A percentile compares a stretch with the other conserved stretches of the same genome.
These are phyloP conservation scores for Fusarium albidum DNA, from an alignment of 2,329 filamentous ascomycete species.

Conservation along the genomic window DNA sequence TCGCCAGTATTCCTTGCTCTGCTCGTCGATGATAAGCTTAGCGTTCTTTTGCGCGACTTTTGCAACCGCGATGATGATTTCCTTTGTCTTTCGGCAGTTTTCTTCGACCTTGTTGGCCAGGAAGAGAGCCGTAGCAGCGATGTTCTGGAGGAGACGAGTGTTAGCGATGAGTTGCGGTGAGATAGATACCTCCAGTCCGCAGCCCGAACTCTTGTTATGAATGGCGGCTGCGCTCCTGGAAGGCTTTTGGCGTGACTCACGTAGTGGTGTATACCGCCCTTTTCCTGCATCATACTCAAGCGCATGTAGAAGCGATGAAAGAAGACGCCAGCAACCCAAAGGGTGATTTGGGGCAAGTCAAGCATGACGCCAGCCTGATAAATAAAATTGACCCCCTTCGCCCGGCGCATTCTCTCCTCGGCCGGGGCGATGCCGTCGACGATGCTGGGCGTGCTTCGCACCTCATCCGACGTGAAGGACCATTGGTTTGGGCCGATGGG, in stretches of 20 bases:
- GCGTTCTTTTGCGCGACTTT: slow-evolving; percentile 95
- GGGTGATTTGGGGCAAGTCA: slow-evolving; percentile 88
- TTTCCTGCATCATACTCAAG: slow-evolving; percentile 78
- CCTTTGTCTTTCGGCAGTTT: slow-evolving; percentile 94
- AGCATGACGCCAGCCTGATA: slow-evolving; percentile 92
- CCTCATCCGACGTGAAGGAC: slow-evolving; percentile 87
- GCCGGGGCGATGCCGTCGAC: slow-evolving; percentile 79
- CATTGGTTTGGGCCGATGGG: slow-evolving; percentile 70
- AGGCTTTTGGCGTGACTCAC: slow-evolving; percentile 58
- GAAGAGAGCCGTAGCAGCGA: slow-evolving; percentile 90
- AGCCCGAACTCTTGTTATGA: background rate
- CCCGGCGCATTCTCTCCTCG: slow-evolving; percentile 81
- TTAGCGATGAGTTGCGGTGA: slow-evolving; percentile 21
- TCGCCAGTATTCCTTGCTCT: slow-evolving; percentile 97
- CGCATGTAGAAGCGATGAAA: slow-evolving; percentile 98
- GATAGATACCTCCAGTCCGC: background rate
- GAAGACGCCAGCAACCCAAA: slow-evolving; percentile 92
- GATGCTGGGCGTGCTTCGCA: slow-evolving; percentile 83
- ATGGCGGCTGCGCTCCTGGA: background rate
- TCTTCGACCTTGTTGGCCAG: slow-evolving; percentile 98
- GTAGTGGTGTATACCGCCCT: slow-evolving; percentile 86
- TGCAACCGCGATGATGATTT: slow-evolving; percentile 91
- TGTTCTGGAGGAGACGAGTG: slow-evolving; percentile 60
- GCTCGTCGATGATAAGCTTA: slow-evolving; percentile 89
- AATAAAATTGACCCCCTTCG: slow-evolving; percentile 97